Evolutionary conservation across 2,329 filamentous ascomycete species (phyloP).

Genomic region (Simplicillium sp.): DNA sequence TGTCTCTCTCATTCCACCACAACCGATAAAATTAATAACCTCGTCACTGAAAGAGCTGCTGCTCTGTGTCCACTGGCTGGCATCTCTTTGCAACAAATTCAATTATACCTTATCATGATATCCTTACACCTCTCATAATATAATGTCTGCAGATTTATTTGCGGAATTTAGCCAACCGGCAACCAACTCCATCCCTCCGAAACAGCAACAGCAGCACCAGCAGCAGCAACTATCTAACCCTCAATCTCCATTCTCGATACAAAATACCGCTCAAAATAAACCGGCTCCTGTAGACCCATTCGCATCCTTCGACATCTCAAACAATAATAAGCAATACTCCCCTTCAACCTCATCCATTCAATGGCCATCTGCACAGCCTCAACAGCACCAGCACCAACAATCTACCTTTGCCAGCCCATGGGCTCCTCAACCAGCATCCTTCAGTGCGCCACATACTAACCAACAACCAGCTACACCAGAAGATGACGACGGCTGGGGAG

Average conservation of each 20-base stretch:
- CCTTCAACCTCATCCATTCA: slow-evolving; percentile 13
- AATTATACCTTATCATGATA: neutral
- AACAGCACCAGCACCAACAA: slow-evolving; percentile 8
- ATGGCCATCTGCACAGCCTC: slow-evolving; percentile 21
- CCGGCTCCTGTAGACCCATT: slow-evolving; percentile 16
- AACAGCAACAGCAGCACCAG: too few relatives aligned
- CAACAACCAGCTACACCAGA: slow-evolving; percentile 18
- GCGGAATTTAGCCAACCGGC: slow-evolving; percentile 6
- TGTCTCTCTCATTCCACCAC: too few relatives aligned
- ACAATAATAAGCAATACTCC: slow-evolving; percentile 8
- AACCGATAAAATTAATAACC: too few relatives aligned
- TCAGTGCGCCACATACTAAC: slow-evolving; percentile 5
- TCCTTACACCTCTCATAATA: neutral
- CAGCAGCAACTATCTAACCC: slow-evolving; percentile 6
- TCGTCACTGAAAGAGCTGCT: too few relatives aligned
- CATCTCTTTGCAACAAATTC: neutral
- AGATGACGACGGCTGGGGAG: slow-evolving; percentile 58
- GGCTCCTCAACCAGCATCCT: slow-evolving; percentile 7
- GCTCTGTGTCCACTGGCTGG: too few relatives aligned
- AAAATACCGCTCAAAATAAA: slow-evolving; percentile 7
- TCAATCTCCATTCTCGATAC: slow-evolving; percentile 9
- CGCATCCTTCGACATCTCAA: slow-evolving; percentile 12
- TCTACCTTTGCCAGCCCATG: slow-evolving; percentile 7
- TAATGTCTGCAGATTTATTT: slow-evolving; percentile 7
- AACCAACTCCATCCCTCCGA: slow-evolving; percentile 4